These are phyloP conservation scores for Murraya paniculata DNA, from an alignment of 345 rosid species.

Conservation along the genomic window DNA sequence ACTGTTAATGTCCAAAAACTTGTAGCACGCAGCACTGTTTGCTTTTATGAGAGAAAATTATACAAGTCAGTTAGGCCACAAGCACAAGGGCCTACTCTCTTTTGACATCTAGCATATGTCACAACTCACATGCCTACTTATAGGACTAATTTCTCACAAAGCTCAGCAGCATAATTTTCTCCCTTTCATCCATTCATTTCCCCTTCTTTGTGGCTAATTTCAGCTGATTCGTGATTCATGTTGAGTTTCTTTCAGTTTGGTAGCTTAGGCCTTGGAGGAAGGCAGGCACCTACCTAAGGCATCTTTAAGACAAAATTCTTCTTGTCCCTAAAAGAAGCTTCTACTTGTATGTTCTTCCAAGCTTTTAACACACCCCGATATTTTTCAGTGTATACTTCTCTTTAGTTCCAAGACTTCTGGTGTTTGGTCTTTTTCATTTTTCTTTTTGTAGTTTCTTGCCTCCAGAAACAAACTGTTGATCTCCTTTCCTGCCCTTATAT, in stretches of 20 bases:
- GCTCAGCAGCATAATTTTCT: slow-evolving; percentile 1
- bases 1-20: background rate
- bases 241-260: slow-evolving; percentile 17
- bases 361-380: background rate
- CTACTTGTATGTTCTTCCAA: background rate
- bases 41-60: background rate
- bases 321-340: background rate
- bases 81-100: slow-evolving; percentile 26
- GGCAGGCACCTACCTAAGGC: background rate
- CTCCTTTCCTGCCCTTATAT: slow-evolving; percentile 7
- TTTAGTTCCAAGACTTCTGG: background rate
- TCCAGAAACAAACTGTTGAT: background rate
- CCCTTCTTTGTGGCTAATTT: background rate
- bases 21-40: background rate
- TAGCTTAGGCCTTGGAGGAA: background rate
- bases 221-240: background rate
- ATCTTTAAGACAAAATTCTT: slow-evolving; percentile 6
- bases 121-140: slow-evolving; percentile 23
- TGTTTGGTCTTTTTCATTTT: slow-evolving; percentile 27
- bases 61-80: slow-evolving; percentile 11
- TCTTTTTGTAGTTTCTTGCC: slow-evolving; percentile 8
- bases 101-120: slow-evolving; percentile 8
- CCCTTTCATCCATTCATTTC: slow-evolving; percentile 3
- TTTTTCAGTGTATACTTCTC: background rate
- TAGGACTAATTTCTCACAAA: slow-evolving; percentile 4